Percentiles rank a stretch among this genome's conserved stretches.
Conservation (phyloP, 768 basidiomycete species). For the Russula ochroleuca region DNA sequence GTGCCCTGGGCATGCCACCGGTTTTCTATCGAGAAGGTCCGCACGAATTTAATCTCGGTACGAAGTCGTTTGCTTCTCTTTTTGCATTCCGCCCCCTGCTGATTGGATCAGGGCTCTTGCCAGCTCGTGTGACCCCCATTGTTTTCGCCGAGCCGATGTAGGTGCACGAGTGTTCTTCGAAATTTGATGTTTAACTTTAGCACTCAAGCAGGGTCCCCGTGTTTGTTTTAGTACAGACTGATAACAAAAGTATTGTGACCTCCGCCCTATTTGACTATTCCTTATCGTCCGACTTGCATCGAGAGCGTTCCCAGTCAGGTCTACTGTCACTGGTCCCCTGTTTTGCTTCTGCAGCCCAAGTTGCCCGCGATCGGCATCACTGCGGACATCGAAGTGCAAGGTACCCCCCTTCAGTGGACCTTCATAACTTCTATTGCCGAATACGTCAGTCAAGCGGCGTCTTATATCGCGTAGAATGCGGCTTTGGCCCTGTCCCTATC, state of each 20-base stretch:
- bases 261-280: background rate
- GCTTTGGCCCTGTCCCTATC: background rate
- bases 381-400: constrained; percentile 1
- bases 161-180: background rate
- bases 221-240: background rate
- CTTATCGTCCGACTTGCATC: background rate
- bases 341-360: background rate
- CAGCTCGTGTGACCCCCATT: constrained; percentile 19
- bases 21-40: constrained; percentile 11
- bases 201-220: background rate
- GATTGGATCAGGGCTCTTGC: constrained; percentile 5
- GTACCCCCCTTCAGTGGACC: background rate
- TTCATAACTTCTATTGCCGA: background rate
- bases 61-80: constrained; percentile 10
- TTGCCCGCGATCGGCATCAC: background rate
- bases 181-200: background rate
- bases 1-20: background rate
- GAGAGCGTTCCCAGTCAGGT: background rate
- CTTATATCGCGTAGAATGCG: background rate
- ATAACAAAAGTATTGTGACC: background rate
- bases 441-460: background rate
- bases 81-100: background rate
- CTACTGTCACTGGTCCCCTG: background rate
- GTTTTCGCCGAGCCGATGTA: background rate
- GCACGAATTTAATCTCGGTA: constrained; percentile 5